These are phyloP conservation scores for Phaeosphaeria sp. DNA, from an alignment of 2,329 filamentous ascomycete species.

Conservation along the genomic window DNA sequence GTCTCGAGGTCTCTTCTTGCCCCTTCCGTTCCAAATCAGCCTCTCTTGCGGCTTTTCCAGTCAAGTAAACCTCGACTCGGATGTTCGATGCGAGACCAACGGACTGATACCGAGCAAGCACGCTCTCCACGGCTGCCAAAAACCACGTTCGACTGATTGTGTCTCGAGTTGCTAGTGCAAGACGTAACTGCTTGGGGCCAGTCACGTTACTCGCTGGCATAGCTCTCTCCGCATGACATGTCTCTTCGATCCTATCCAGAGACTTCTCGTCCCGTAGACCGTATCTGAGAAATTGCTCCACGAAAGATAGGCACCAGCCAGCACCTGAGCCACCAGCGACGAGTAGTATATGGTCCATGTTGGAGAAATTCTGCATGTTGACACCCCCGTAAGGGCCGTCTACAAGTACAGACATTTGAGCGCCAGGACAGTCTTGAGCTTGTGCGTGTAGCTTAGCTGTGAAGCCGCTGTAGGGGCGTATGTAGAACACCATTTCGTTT, in stretches of 20 bases:
- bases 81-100: constrained; percentile 15
- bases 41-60: constrained; percentile 25
- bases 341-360: constrained; percentile 53
- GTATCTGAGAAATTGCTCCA: constrained; percentile 44
- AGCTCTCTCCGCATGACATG: background rate
- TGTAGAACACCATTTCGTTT: constrained; percentile 59
- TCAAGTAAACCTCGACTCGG: constrained; percentile 33
- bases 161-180: constrained; percentile 49
- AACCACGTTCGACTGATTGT: constrained; percentile 47
- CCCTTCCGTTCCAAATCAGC: background rate
- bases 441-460: constrained; percentile 51
- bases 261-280: background rate
- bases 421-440: constrained; percentile 19
- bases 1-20: background rate
- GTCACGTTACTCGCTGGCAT: background rate
- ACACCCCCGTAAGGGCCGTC: constrained; percentile 67
- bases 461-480: constrained; percentile 58
- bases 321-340: constrained; percentile 64
- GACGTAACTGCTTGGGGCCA: constrained; percentile 23
- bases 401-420: constrained; percentile 55
- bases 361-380: constrained; percentile 34
- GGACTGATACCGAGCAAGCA: constrained; percentile 29
- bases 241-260: background rate
- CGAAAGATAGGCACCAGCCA: constrained; percentile 58
- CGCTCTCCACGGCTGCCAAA: constrained; percentile 32